Base-by-base conservation (phyloP, 2,329 filamentous ascomycete genomes). In the Diaporthe humulicola region DNA sequence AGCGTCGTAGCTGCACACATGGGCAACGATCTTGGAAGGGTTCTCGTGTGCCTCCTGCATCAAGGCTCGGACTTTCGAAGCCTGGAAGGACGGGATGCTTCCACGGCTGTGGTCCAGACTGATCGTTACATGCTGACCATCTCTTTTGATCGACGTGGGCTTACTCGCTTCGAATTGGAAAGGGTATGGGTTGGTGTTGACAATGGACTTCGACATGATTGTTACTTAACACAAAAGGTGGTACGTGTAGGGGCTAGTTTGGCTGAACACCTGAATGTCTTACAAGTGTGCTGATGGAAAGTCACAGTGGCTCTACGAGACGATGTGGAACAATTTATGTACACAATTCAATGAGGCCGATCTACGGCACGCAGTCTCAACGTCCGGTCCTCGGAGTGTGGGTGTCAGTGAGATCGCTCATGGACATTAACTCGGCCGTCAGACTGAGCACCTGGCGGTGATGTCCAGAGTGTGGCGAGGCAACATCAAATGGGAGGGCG, bases 161-260 rank as follows among this genome's bases (percentile, higher is more conserved):
- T 60, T 60, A 40, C 22, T 60, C 2, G 57, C 57, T 40, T 60
- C 57, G n/a, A 60, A 60, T 12, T 40, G 36, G 14, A 60, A 60
- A 8, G 57, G 57, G 57, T 60, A 60, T 17, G 57, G 57, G 8
- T 40, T 60, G 12, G 57, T 60, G 8, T 60, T 60, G 57, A 60
- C 57, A 4, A 40, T 60, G 57, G 57, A 40, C 57, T 60, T 60
- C 9, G 57, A 60, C 57, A 60, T 60, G 36, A 33, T 57, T 14
- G 0, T 40, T 3, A 40, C 15, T 8, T 4, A 38, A n/a, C 2
- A 58, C 33, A n/a, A n/a, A 8, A 38, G 0, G 0, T 58, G 19
- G 12, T n/a, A 19, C 15, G 12, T 14, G 2, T 25, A 38, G 12
- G 17, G 3, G 12, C 1, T 17, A 36, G 3, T 36, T 17, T 38